A percentile compares a stretch with the other conserved stretches of the same genome.
Conservation (phyloP, 1,284 basidiomycete species). For the Apiotrichum domesticum region DNA sequence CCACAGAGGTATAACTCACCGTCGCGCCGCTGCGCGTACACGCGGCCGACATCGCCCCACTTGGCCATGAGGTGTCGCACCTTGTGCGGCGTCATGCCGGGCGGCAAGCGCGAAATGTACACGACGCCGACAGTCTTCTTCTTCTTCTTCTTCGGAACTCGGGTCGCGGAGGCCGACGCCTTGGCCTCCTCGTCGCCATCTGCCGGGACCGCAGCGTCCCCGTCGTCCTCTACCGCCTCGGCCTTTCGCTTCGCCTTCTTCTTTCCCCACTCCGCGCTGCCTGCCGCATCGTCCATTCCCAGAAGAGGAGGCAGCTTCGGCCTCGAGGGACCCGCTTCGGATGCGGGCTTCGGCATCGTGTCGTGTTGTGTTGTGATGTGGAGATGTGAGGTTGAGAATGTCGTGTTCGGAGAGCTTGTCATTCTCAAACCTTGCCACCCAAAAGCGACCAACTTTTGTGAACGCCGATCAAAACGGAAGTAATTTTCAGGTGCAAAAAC, state of each 20-base stretch:
- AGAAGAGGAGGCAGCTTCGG: not conserved
- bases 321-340: not conserved
- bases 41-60: conserved; percentile 74
- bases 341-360: not conserved
- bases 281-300: conserved; percentile 2
- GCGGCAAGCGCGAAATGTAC: conserved; percentile 93
- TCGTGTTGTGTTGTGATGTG: not conserved
- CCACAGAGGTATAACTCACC: conserved; percentile 23
- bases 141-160: conserved; percentile 21
- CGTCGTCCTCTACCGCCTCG: not conserved
- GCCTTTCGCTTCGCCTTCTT: not conserved
- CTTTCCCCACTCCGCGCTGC: not conserved
- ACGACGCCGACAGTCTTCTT: conserved; percentile 62
- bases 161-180: not conserved
- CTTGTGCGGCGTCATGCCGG: conserved; percentile 97
- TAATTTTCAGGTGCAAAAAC: not conserved
- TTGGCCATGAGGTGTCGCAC: conserved; percentile 85
- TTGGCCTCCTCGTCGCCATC: not conserved
- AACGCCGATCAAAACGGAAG: not conserved
- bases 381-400: too few relatives aligned
- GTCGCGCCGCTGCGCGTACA: conserved; percentile 86
- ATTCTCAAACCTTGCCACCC: not conserved
- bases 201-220: not conserved
- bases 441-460: not conserved
- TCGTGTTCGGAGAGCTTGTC: too few relatives aligned